Conservation (phyloP, 1,284 basidiomycete species). For the Coniferiporia sulphurascens region DNA sequence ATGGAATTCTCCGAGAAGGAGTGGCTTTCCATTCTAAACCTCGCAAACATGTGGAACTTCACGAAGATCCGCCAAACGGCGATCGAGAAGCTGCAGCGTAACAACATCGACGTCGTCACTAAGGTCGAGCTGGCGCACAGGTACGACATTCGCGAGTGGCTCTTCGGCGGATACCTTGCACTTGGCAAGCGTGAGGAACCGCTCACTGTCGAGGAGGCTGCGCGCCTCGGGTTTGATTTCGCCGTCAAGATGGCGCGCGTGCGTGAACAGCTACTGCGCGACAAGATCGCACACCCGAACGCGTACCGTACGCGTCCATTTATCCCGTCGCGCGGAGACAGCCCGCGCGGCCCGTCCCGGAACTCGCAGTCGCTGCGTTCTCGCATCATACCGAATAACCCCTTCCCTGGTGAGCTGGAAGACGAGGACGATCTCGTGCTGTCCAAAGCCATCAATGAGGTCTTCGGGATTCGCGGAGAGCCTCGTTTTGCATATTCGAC, state of each 20-base stretch:
- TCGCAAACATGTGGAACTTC: constrained; percentile 26
- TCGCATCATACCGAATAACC: background rate
- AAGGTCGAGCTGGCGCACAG: constrained; percentile 25
- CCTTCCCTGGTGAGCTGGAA: constrained; percentile 7
- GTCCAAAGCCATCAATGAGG: constrained; percentile 9
- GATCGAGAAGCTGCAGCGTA: constrained; percentile 23
- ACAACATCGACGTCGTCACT: constrained; percentile 23
- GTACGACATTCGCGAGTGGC: constrained; percentile 25
- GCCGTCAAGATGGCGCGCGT: constrained; percentile 16
- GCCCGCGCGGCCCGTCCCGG: background rate
- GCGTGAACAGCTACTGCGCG: constrained; percentile 14
- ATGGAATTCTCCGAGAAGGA: constrained; percentile 24
- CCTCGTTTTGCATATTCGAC: background rate
- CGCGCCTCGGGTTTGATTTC: constrained; percentile 22
- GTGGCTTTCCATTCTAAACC: constrained; percentile 28
- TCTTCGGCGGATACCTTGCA: constrained; percentile 21
- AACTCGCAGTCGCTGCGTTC: background rate
- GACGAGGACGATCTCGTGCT: constrained; percentile 15
- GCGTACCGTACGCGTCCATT: constrained; percentile 9
- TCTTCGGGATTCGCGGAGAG: constrained; percentile 15
- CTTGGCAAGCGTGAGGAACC: constrained; percentile 24
- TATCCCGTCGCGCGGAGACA: constrained; percentile 1
- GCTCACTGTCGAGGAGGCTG: constrained; percentile 25
- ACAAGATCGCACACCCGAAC: constrained; percentile 14
- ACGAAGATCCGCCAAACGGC: constrained; percentile 23